Base-by-base conservation (phyloP, 495 filamentous ascomycete species). In the Staphylotrichum longicolle region DNA sequence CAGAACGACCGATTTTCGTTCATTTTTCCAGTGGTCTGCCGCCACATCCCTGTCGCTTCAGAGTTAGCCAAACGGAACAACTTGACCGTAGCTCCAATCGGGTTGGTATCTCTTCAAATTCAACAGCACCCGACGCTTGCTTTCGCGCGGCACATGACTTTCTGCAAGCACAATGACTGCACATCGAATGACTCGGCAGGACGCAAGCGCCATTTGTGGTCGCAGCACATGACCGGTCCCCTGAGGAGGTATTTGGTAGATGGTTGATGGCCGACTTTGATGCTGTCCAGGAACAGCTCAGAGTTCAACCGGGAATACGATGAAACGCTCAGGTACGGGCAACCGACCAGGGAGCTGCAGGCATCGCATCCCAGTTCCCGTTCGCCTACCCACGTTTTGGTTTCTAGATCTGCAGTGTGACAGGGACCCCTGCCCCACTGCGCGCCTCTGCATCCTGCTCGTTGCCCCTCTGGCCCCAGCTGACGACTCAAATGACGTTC, bases 401-500 rank as follows among this genome's bases (percentile, higher is more conserved):
- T 40, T 42, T 48, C 32, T 49, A 34, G 50, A 54, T 59, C 62
- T 55, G 50, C 62, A 44, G 34, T 48, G 32, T 34, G 46, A 57
- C 37, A 34, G 55, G 50, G 45, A 63, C 60, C 62, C 62, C 15
- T 60, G 57, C 62, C 57, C 37, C 50, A 47, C 39, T 47, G 53
- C 33, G 33, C 35, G 9, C 15, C 11, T 32, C 5, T 3, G 37
- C 54, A 46, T 45, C 20, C 20, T 27, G 20, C 20, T 27, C 20
- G 20, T 27, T 27, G 20, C 20, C 20, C 20, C 20, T 27, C 20
- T 27, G 20, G 20, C 20, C 20, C 20, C 20, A 27, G 20, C 55
- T 62, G 60, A 62, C 60, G 60, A 52, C 60, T 32, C 41, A 54
- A 42, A 59, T 59, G 61, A 63, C 50, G 61, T 37, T 30, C 9